Conservation (phyloP, 2,329 filamentous ascomycete genomes). For the Paecilomyces sp. region DNA sequence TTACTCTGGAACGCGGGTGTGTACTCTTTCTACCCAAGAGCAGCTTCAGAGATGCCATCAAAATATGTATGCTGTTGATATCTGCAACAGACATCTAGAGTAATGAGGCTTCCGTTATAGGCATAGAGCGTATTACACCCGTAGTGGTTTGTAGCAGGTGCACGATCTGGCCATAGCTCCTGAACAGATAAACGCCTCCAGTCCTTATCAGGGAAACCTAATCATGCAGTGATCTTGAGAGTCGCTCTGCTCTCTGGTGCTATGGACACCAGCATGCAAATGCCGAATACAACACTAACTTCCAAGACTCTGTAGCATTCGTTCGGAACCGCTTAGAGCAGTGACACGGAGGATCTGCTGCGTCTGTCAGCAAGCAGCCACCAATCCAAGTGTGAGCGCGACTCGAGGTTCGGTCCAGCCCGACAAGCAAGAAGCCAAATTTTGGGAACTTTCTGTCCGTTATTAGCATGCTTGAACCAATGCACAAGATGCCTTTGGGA, state of each 20-base stretch:
- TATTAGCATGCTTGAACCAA: not conserved
- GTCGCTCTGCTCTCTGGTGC: not conserved
- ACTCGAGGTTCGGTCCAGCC: not conserved
- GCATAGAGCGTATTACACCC: too few relatives aligned
- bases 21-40: too few relatives aligned
- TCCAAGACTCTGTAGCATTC: not conserved
- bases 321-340: not conserved
- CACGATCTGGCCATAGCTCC: not conserved
- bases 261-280: not conserved
- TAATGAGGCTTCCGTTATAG: too few relatives aligned
- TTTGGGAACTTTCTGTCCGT: not conserved
- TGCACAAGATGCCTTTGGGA: not conserved
- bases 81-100: too few relatives aligned
- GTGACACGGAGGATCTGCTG: not conserved
- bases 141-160: too few relatives aligned
- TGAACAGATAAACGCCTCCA: not conserved
- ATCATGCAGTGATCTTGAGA: not conserved
- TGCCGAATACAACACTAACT: not conserved
- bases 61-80: too few relatives aligned
- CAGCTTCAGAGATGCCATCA: too few relatives aligned
- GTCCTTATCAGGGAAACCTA: not conserved
- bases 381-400: not conserved
- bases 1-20: too few relatives aligned
- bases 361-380: not conserved
- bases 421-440: not conserved